Conservation (phyloP, 805 yeast species). For the Naumovozyma dairenensis region DNA sequence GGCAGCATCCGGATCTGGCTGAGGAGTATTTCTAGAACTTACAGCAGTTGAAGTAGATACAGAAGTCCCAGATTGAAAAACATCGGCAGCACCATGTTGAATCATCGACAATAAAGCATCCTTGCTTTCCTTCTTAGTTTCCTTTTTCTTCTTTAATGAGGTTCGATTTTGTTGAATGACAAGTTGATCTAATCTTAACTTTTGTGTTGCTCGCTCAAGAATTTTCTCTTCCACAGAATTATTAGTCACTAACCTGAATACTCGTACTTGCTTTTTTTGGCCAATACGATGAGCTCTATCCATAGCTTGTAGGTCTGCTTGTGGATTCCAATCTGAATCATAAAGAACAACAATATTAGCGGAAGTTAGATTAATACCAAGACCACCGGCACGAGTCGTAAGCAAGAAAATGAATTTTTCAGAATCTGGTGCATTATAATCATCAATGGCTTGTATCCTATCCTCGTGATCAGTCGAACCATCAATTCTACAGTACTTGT, state of each 20-base stretch:
- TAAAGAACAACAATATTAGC: conserved; percentile 68
- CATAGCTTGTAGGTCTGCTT: conserved; percentile 83
- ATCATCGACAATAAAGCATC: conserved; percentile 74
- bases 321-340: conserved; percentile 87
- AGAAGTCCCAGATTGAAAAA: conserved; percentile 29
- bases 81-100: conserved; percentile 70
- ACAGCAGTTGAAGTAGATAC: conserved; percentile 14
- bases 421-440: conserved; percentile 65
- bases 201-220: conserved; percentile 72
- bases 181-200: conserved; percentile 66
- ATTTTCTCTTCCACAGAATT: conserved; percentile 80
- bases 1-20: conserved; percentile 20
- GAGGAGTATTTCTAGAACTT: conserved; percentile 20
- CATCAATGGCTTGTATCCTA: conserved; percentile 67
- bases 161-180: conserved; percentile 70
- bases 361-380: conserved; percentile 74
- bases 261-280: conserved; percentile 74
- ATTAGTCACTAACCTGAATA: conserved; percentile 67
- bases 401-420: conserved; percentile 63
- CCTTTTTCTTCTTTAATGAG: conserved; percentile 18
- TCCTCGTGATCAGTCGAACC: conserved; percentile 77
- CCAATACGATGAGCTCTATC: conserved; percentile 86
- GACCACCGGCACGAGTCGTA: conserved; percentile 85
- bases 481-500: conserved; percentile 68
- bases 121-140: conserved; percentile 36